Evolutionary conservation across 2,329 filamentous ascomycete species (phyloP).

Genomic region (Cladophialophora psammophila): DNA sequence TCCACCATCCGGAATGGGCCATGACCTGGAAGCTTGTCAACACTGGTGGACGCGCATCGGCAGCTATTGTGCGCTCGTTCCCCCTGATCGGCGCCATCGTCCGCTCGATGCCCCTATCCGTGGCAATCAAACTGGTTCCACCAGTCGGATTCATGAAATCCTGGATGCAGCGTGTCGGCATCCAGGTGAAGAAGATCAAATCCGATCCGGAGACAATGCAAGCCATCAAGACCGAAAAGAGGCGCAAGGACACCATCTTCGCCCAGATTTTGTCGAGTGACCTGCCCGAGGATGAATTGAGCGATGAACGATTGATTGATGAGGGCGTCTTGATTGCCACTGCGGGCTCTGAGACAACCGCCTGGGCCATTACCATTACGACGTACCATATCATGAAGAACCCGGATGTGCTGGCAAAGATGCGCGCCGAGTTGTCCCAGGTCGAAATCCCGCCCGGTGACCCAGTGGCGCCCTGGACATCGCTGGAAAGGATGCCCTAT

Average conservation of each 20-base stretch:
- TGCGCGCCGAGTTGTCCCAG: constrained; percentile 28
- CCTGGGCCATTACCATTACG: constrained; percentile 36
- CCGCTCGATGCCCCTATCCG: constrained; percentile 29
- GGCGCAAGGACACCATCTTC: constrained; percentile 38
- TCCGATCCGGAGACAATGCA: constrained; percentile 32
- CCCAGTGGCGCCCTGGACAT: constrained; percentile 33
- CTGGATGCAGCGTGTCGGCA: constrained; percentile 33
- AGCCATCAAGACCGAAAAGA: constrained; percentile 31
- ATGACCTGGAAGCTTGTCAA: constrained; percentile 37
- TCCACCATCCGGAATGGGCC: constrained; percentile 44
- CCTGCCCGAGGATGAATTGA: constrained; percentile 39
- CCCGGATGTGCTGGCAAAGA: constrained; percentile 19
- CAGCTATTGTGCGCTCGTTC: constrained; percentile 38
- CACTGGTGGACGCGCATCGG: constrained; percentile 30
- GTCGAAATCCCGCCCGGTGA: constrained; percentile 26
- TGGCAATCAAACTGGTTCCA: constrained; percentile 28
- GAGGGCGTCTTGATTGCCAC: constrained; percentile 45
- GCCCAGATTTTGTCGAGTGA: constrained; percentile 35
- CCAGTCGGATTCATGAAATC: constrained; percentile 35
- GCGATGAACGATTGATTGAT: constrained; percentile 42
- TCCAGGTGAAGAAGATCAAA: constrained; percentile 36
- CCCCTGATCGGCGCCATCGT: constrained; percentile 38
- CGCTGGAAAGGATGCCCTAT: constrained; percentile 44
- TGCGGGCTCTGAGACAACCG: constrained; percentile 35
- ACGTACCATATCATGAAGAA: constrained; percentile 36